Percentiles rank a stretch among this genome's conserved stretches.
Evolutionary conservation across 2,329 filamentous ascomycete genomes (phyloP).

Genomic region (Xylaria sp.): DNA sequence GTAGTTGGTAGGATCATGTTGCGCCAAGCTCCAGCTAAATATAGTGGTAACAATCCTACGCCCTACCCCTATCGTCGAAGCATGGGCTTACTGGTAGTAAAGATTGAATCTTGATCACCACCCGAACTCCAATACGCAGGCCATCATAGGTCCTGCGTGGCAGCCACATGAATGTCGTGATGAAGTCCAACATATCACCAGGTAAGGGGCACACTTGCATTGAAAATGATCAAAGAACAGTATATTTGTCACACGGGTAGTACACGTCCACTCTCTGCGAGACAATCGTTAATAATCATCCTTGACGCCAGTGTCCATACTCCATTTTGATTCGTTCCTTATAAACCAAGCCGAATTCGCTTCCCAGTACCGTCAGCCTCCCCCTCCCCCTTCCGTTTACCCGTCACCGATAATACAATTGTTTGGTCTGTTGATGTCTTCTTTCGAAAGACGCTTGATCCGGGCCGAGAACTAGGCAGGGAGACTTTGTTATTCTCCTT

Average conservation of each 20-base stretch:
- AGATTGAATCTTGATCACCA: not conserved
- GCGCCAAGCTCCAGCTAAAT: slow-evolving; percentile 1
- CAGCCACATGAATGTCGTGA: not conserved
- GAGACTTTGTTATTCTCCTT: slow-evolving; percentile 37
- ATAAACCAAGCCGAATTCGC: slow-evolving; percentile 43
- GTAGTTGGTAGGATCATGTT: not conserved
- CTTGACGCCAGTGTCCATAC: slow-evolving; percentile 22
- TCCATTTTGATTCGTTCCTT: slow-evolving; percentile 22
- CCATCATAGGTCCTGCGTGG: not conserved
- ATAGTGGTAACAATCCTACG: not conserved
- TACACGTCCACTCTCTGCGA: not conserved
- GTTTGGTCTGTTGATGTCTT: slow-evolving; percentile 41
- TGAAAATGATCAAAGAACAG: not conserved
- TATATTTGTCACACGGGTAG: not conserved
- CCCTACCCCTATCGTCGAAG: not conserved
- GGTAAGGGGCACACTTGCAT: not conserved
- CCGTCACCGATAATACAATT: slow-evolving; percentile 39
- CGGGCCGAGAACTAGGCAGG: slow-evolving; percentile 43
- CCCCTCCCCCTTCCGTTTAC: slow-evolving; percentile 41
- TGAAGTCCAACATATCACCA: not conserved
- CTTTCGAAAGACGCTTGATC: slow-evolving; percentile 44
- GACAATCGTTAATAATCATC: not conserved
- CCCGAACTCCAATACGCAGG: not conserved
- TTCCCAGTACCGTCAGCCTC: slow-evolving; percentile 36
- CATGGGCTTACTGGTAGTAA: not conserved